Conservation (phyloP, 495 filamentous ascomycete genomes). For the Penicillium samsonianum region DNA sequence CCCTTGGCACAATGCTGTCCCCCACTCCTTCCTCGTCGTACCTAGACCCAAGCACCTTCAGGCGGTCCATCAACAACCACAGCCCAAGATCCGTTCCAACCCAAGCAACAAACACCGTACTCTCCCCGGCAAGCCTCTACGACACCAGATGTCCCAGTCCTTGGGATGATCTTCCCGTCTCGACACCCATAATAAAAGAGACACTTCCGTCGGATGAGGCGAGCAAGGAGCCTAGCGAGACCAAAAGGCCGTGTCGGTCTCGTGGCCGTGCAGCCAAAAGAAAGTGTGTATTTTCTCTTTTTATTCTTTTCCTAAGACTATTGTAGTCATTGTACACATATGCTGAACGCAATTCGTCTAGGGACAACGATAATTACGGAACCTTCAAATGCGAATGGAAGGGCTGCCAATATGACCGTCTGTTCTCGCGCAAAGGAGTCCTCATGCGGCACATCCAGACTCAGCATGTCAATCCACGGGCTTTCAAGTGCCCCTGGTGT, state of each 20-base stretch:
- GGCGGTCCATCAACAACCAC: not conserved
- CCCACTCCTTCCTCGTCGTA: not conserved
- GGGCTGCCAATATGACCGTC: slow-evolving; percentile 5
- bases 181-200: not conserved
- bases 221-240: not conserved
- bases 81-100: not conserved
- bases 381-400: slow-evolving; percentile 7
- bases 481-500: slow-evolving; percentile 9
- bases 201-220: not conserved
- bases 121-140: slow-evolving; percentile 1
- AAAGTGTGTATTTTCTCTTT: not conserved
- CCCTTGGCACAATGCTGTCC: not conserved
- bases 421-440: slow-evolving; percentile 11
- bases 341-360: not conserved
- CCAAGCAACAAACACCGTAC: not conserved
- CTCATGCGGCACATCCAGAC: slow-evolving; percentile 11
- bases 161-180: not conserved
- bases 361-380: not conserved
- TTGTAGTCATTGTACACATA: not conserved
- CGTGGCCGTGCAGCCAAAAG: not conserved
- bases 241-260: not conserved
- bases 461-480: slow-evolving; percentile 4
- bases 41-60: slow-evolving; percentile 2
- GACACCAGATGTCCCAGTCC: not conserved
- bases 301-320: not conserved